Evolutionary conservation across 2,329 filamentous ascomycete species (phyloP).

Genomic region (Trichoderma atrobrunneum): DNA sequence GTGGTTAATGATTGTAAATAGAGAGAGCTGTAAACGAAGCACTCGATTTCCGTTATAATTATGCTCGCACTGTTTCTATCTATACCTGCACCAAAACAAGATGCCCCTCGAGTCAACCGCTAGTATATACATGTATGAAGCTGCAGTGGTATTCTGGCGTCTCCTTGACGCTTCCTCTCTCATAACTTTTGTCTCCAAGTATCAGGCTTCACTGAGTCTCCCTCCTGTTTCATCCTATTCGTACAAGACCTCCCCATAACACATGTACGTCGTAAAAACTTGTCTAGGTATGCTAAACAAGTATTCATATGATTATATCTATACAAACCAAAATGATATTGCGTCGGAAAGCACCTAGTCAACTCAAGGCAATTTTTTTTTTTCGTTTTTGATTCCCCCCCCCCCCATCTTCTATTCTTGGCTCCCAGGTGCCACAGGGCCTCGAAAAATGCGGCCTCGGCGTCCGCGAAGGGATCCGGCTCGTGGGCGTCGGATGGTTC

Average conservation of each 20-base stretch:
- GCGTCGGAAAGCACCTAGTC: not conserved
- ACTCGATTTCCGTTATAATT: conserved; percentile 8
- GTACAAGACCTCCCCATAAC: not conserved
- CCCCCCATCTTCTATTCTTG: not conserved
- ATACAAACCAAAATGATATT: conserved; percentile 6
- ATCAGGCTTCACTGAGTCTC: not conserved
- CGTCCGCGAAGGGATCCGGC: conserved; percentile 29
- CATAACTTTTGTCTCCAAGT: not conserved
- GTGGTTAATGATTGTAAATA: conserved; percentile 13
- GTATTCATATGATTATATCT: conserved; percentile 8
- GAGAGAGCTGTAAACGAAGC: conserved; percentile 3
- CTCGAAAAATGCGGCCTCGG: conserved; percentile 25
- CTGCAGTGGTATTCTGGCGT: not conserved
- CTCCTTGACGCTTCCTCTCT: not conserved
- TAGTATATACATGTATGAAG: not conserved
- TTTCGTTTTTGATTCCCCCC: not conserved
- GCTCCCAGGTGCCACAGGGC: not conserved
- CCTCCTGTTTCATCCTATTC: not conserved
- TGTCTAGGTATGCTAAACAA: not conserved
- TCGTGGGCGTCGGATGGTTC: conserved; percentile 29
- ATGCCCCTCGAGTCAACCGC: not conserved
- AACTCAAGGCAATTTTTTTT: not conserved
- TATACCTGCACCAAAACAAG: too few species aligned
- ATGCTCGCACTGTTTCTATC: not conserved
- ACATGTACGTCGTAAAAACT: not conserved